phyloP scores from a whole-genome alignment of 129 eudicot genomes.

The Lactuca saligna region DNA sequence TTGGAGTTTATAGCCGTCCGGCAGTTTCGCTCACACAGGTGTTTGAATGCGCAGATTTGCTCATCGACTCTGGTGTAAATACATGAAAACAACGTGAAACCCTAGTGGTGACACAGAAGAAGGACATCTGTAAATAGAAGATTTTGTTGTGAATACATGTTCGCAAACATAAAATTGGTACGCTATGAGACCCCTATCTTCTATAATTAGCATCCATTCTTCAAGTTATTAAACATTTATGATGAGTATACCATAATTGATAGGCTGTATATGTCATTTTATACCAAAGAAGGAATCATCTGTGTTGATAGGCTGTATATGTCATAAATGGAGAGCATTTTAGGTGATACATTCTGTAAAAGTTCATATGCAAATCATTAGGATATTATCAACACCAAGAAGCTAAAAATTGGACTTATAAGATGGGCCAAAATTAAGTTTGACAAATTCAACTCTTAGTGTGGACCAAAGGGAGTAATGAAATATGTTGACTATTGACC shows the following conservation, averaged over 20 bases:
- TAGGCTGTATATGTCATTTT: not conserved
- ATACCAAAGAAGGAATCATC: too few relatives aligned
- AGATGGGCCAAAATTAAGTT: not conserved
- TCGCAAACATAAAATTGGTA: not conserved
- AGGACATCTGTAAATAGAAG: not conserved
- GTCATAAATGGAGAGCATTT: too few relatives aligned
- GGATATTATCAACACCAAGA: too few relatives aligned
- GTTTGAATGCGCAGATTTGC: not conserved
- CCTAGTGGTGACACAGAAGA: not conserved
- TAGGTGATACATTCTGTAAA: too few relatives aligned
- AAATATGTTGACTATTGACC: constrained; percentile 14
- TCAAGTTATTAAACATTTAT: not conserved
- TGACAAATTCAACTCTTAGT: not conserved
- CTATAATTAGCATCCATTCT: constrained; percentile 12
- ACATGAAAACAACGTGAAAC: not conserved
- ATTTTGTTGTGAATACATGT: not conserved
- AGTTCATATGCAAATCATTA: too few relatives aligned
- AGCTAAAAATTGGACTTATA: not conserved
- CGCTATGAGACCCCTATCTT: constrained; percentile 6
- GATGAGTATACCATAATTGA: not conserved
- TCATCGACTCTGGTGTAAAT: not conserved
- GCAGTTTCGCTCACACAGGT: not conserved
- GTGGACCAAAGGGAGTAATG: not conserved
- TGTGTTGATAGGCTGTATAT: too few relatives aligned
- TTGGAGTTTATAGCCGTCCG: not conserved